These are phyloP conservation scores for Penicillium nucicola DNA, from an alignment of 495 filamentous ascomycete species.

Conservation along the genomic window DNA sequence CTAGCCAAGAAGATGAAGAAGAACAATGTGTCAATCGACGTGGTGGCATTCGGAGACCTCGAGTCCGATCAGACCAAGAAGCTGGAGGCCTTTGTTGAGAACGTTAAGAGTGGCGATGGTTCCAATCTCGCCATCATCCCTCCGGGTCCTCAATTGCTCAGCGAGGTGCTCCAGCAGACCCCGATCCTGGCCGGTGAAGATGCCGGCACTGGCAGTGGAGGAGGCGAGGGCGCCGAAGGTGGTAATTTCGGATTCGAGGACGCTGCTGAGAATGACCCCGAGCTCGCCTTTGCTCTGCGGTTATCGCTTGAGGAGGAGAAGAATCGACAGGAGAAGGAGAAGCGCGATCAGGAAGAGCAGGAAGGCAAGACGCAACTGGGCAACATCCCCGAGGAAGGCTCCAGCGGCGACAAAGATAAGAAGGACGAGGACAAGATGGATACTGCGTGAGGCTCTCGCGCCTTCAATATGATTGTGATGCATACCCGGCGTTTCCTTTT, in stretches of 20 bases:
- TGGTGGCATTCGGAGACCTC: conserved; percentile 90
- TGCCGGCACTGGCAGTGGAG: conserved; percentile 44
- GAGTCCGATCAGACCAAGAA: conserved; percentile 89
- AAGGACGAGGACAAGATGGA: conserved; percentile 82
- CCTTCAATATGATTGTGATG: conserved; percentile 32
- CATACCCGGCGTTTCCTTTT: conserved; percentile 45
- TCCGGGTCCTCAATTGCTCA: conserved; percentile 85
- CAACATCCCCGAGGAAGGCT: conserved; percentile 79
- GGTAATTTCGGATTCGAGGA: conserved; percentile 58
- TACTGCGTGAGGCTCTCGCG: conserved; percentile 34
- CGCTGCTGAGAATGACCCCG: conserved; percentile 73
- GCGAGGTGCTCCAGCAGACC: conserved; percentile 87
- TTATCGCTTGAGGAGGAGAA: conserved; percentile 99
- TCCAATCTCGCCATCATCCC: conserved; percentile 88
- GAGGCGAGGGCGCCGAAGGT: conserved; percentile 63
- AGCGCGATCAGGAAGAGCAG: conserved; percentile 69
- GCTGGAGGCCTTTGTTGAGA: conserved; percentile 86
- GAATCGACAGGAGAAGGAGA: conserved; percentile 81
- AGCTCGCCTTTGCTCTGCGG: conserved; percentile 89
- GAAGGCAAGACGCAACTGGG: conserved; percentile 69
- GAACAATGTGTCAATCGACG: conserved; percentile 83
- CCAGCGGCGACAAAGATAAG: conserved; percentile 61
- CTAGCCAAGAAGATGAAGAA: conserved; percentile 99
- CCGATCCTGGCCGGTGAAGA: conserved; percentile 84
- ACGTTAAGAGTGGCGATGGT: conserved; percentile 84